A percentile compares a stretch with the other conserved stretches of the same genome.
phyloP scores from a whole-genome alignment of 371 early-diverging fungal genomes.

The Massospora cicadina region DNA sequence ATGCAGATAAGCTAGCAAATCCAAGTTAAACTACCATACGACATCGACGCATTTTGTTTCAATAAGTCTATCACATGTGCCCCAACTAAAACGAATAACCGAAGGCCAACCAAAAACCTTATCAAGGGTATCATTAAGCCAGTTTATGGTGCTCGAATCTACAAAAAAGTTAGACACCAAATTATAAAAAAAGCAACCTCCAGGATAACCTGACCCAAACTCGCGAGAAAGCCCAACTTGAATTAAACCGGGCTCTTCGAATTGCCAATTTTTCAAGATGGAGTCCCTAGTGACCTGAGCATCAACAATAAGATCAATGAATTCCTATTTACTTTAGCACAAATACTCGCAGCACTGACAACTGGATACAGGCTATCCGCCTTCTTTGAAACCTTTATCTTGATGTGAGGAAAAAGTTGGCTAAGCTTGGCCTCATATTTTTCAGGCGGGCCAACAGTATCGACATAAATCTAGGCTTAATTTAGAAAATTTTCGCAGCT shows the following conservation, averaged over 20 bases:
- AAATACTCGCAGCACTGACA: slow-evolving; percentile 97
- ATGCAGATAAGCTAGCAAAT: background rate
- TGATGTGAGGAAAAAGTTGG: slow-evolving; percentile 46
- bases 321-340: slow-evolving; percentile 62
- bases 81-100: slow-evolving; percentile 93
- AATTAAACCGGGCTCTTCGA: slow-evolving; percentile 38
- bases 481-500: slow-evolving; percentile 6
- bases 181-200: slow-evolving; percentile 23
- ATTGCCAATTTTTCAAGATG: slow-evolving; percentile 61
- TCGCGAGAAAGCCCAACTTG: slow-evolving; percentile 21
- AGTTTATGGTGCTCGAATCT: slow-evolving; percentile 86
- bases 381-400: slow-evolving; percentile 79
- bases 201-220: slow-evolving; percentile 97
- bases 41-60: slow-evolving; percentile 17
- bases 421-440: slow-evolving; percentile 64
- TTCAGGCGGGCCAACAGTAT: slow-evolving; percentile 91
- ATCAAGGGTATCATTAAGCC: slow-evolving; percentile 70
- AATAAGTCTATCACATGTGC: slow-evolving; percentile 62
- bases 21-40: slow-evolving; percentile 9
- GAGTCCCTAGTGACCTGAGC: slow-evolving; percentile 72
- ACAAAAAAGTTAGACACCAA: slow-evolving; percentile 1
- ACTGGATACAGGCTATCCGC: slow-evolving; percentile 93
- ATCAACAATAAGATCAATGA: background rate
- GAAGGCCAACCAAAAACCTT: slow-evolving; percentile 86
- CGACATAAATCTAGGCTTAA: slow-evolving; percentile 63